Evolutionary conservation across 768 basidiomycete genomes (phyloP).

Genomic region (Mycena floridula): DNA sequence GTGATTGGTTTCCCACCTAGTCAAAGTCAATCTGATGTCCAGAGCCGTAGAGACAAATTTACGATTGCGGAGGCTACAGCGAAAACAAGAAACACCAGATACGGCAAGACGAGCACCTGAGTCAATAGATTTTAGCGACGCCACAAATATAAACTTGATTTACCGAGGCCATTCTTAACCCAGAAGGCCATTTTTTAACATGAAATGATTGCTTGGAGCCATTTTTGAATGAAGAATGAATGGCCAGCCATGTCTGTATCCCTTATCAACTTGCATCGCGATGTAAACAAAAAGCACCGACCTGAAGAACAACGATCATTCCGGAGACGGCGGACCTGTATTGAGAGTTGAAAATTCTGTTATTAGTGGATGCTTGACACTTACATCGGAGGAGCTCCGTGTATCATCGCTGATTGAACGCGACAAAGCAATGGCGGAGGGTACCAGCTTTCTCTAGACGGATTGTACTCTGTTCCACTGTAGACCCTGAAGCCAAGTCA

Average conservation of each 20-base stretch:
- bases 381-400: slow-evolving; percentile 50
- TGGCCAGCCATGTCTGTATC: no score
- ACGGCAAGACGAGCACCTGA: slow-evolving; percentile 24
- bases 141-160: no score
- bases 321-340: slow-evolving; percentile 36
- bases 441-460: slow-evolving; percentile 9
- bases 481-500: slow-evolving; percentile 2
- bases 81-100: slow-evolving; percentile 36
- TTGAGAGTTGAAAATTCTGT: slow-evolving; percentile 3
- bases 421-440: slow-evolving; percentile 33
- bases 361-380: slow-evolving; percentile 9
- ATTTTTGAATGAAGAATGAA: no score
- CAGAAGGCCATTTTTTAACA: no score
- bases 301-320: slow-evolving; percentile 35
- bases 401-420: slow-evolving; percentile 46
- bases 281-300: no score
- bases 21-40: slow-evolving; percentile 10
- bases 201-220: no score
- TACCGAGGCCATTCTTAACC: no score
- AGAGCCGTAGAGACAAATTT: no score
- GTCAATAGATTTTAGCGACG: no score
- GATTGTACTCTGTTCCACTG: slow-evolving; percentile 12
- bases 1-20: slow-evolving; percentile 13
- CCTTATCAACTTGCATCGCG: no score
- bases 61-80: slow-evolving; percentile 31